Evolutionary conservation across 768 basidiomycete species (phyloP), one percentile per base, ranked within the genome.

Genomic region (Zangia roseola): DNA sequence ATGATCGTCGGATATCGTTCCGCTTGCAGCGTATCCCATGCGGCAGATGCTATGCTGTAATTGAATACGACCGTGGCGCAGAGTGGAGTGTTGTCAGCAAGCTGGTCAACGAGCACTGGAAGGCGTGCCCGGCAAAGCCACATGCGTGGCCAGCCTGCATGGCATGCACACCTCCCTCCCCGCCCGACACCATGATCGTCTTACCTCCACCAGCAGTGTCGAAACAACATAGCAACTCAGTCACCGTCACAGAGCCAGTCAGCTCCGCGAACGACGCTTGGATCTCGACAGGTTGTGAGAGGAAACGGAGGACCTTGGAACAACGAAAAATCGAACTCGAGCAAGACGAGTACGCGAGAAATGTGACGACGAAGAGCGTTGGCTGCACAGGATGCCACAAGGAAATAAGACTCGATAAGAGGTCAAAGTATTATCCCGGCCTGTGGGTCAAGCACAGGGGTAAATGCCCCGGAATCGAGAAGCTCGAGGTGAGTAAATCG

Each of bases 341-440:
- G 47, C 55, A 66, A 28, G 66, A 69, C 53, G 55, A 62, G 35
- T 66, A 62, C 36, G 39, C 63, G 16, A 43, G 41, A 17, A 48
- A 54, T 40, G 41, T 69, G 16, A 59, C 52, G 36, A 45, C 42
- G 16, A 68, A 57, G 23, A 68, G 59, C 31, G 69, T 70, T 4
- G 43, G 52, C 4, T 70, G 69, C 36, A 38, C 30, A 10, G 70
- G 60, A 25, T 70, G 70, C 26, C 10, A 42, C 26, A 69, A 41
- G 48, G 54, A 48, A 16, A 71, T 70, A 34, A 68, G 67, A 37
- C 62, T 70, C 13, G 70, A 70, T 39, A 68, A 66, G 45, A 46
- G 69, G 36, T 68, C 62, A 3, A 43, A 51, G 21, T 71, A 71
- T 53, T 71, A 70, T 35, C 67, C 69, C 14, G 69, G 69, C 7